phyloP scores from a whole-genome alignment of 208 protist species.

The Trypanosoma scelopori region DNA sequence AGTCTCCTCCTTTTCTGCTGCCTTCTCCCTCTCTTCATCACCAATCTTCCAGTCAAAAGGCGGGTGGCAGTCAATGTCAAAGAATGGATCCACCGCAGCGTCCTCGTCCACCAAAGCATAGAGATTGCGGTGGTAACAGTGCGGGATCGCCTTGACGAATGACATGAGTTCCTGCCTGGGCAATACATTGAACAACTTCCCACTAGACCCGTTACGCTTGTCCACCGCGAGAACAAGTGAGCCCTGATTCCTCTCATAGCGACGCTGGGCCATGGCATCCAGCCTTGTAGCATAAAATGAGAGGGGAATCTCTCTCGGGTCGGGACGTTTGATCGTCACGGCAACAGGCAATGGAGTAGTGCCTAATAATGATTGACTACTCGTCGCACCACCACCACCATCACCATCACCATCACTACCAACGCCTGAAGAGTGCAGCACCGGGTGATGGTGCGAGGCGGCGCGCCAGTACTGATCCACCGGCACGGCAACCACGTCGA shows the following conservation, averaged over 20 bases:
- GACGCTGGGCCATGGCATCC: constrained; percentile 51
- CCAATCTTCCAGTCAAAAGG: constrained; percentile 10
- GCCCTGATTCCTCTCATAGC: constrained; percentile 44
- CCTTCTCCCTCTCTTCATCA: not conserved
- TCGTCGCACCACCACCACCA: not conserved
- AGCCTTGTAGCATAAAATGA: constrained; percentile 68
- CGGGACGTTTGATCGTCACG: constrained; percentile 25
- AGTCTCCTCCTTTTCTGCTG: not conserved
- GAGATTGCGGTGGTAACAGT: constrained; percentile 51
- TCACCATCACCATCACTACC: not conserved
- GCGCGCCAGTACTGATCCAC: constrained; percentile 66
- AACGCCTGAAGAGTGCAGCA: not conserved
- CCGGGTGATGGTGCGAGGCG: constrained; percentile 25
- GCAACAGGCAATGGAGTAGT: not conserved
- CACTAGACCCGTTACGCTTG: constrained; percentile 38
- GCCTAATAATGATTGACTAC: not conserved
- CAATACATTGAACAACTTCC: constrained; percentile 76
- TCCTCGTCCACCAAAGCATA: constrained; percentile 80
- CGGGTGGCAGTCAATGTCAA: constrained; percentile 74
- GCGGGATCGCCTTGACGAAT: constrained; percentile 59
- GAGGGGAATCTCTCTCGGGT: constrained; percentile 36
- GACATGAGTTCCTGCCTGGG: constrained; percentile 28
- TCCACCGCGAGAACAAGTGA: constrained; percentile 56
- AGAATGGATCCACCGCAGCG: constrained; percentile 74
- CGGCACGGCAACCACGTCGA: constrained; percentile 50